Evolutionary conservation across 2,329 filamentous ascomycete genomes (phyloP).

Genomic region (Aaosphaeria pasadenensis): DNA sequence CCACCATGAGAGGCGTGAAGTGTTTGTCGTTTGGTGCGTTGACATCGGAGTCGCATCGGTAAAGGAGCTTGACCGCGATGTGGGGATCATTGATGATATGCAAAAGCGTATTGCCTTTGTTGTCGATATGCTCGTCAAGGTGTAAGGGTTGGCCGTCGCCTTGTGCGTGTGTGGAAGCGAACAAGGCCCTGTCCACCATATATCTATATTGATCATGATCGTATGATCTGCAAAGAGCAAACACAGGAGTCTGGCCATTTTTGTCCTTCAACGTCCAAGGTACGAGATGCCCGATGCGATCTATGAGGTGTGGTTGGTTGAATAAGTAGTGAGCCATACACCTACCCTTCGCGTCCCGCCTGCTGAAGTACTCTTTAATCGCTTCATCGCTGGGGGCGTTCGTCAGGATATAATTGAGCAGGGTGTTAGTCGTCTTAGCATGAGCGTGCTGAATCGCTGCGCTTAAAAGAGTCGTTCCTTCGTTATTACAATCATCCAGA

Average conservation of each 20-base stretch:
- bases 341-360: slow-evolving; percentile 80
- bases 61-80: slow-evolving; percentile 71
- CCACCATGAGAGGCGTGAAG: slow-evolving; percentile 96
- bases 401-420: slow-evolving; percentile 67
- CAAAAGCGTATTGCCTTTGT: slow-evolving; percentile 90
- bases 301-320: slow-evolving; percentile 78
- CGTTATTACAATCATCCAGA: slow-evolving; percentile 81
- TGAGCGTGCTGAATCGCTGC: slow-evolving; percentile 86
- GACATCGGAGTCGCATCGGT: slow-evolving; percentile 87
- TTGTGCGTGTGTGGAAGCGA: slow-evolving; percentile 71
- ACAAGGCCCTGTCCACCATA: slow-evolving; percentile 83
- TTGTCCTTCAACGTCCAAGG: slow-evolving; percentile 91
- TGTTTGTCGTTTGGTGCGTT: slow-evolving; percentile 94
- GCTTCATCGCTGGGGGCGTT: slow-evolving; percentile 54
- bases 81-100: slow-evolving; percentile 89
- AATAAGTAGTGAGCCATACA: slow-evolving; percentile 96
- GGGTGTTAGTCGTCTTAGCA: slow-evolving; percentile 67
- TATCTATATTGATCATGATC: slow-evolving; percentile 81
- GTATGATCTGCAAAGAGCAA: slow-evolving; percentile 92
- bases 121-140: slow-evolving; percentile 87
- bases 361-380: slow-evolving; percentile 66
- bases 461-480: slow-evolving; percentile 84
- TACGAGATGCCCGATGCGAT: slow-evolving; percentile 70
- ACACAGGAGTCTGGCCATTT: slow-evolving; percentile 96
- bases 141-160: slow-evolving; percentile 77